Evolutionary conservation across 164 flowering plant species (phyloP), one percentile per base, ranked within the genome.

Genomic region (Warburgia ugandensis): DNA sequence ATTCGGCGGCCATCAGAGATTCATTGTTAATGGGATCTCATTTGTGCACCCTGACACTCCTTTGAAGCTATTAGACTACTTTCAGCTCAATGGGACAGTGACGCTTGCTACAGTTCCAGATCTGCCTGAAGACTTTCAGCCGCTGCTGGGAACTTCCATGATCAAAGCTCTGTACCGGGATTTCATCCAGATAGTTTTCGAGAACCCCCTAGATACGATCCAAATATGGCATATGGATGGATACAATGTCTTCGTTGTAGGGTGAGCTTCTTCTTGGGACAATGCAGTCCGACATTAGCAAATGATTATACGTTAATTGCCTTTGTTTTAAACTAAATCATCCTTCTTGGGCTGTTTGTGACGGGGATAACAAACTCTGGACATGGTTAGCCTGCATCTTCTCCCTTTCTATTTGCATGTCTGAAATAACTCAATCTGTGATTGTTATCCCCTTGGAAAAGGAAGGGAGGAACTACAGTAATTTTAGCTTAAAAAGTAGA

Each of bases 191-290:
- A 13, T 75, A 0, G 68, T 75, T 8, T 71, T 75, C 25, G 41
- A 66, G 27, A 75, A 75, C 32, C 50, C 58, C 7, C 55, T 39
- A 2, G 25, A 33, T 0, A 17, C 27, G 0, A 0, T 75, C 22
- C 79, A 72, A 25, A 58, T 59, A 2, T 72, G 68, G 68, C 79
- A 75, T 45, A 30, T 61, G 16, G 76, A 75, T 67, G 79, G 76
- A 10, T 71, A 64, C 62, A 48, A 45, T 45, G 72, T 75, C 46
- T 75, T 59, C 5, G 72, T 69, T 22, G 76, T 72, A 22, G 76
- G 74, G 76, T 75, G 35, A 66, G 61, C n/a, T n/a, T n/a, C n/a
- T n/a, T n/a, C n/a, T n/a, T n/a, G n/a, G n/a, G n/a, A n/a, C n/a
- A n/a, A n/a, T n/a, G n/a, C n/a, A n/a, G n/a, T n/a, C n/a, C n/a